phyloP scores from a whole-genome alignment of 257 asterid genomes.

The Fraxinus pennsylvanica region DNA sequence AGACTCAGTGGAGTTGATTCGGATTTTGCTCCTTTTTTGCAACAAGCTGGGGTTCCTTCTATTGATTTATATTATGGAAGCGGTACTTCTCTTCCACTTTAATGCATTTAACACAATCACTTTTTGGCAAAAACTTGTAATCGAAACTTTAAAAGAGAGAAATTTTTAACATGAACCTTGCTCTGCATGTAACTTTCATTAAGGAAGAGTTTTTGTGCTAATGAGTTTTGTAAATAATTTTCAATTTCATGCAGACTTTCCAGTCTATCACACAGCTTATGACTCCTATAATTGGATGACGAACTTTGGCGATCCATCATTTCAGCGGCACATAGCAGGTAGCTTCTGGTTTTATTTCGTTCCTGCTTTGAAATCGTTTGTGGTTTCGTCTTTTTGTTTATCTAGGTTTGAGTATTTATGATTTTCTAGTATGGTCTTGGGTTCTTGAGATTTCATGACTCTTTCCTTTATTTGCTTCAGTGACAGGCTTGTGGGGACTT shows the following conservation, averaged over 20 bases:
- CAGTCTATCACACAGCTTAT: slow-evolving; percentile 92
- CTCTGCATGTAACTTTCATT: background rate
- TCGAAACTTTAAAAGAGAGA: background rate
- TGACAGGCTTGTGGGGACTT: slow-evolving; percentile 88
- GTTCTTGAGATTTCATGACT: slow-evolving; percentile 2
- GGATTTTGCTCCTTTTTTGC: slow-evolving; percentile 88
- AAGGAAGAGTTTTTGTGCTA: slow-evolving; percentile 13
- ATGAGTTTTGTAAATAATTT: slow-evolving; percentile 15
- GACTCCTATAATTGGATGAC: slow-evolving; percentile 92
- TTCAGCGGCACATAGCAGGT: slow-evolving; percentile 91
- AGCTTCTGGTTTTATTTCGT: slow-evolving; percentile 15
- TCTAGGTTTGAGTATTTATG: background rate
- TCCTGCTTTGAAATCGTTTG: background rate
- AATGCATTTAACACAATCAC: slow-evolving; percentile 19
- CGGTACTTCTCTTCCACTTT: slow-evolving; percentile 43
- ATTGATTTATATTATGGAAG: slow-evolving; percentile 80
- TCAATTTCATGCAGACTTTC: slow-evolving; percentile 61
- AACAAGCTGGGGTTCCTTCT: slow-evolving; percentile 84
- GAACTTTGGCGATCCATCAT: slow-evolving; percentile 77
- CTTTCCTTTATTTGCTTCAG: slow-evolving; percentile 38
- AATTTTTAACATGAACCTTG: slow-evolving; percentile 1
- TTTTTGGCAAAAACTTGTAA: background rate
- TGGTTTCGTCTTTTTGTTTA: background rate
- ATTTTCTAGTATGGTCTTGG: background rate
- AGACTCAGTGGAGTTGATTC: slow-evolving; percentile 90